Evolutionary conservation across 169 alveolate genomes (phyloP), one percentile per base, ranked within the genome.

Genomic region (Toxoplasma gondii): DNA sequence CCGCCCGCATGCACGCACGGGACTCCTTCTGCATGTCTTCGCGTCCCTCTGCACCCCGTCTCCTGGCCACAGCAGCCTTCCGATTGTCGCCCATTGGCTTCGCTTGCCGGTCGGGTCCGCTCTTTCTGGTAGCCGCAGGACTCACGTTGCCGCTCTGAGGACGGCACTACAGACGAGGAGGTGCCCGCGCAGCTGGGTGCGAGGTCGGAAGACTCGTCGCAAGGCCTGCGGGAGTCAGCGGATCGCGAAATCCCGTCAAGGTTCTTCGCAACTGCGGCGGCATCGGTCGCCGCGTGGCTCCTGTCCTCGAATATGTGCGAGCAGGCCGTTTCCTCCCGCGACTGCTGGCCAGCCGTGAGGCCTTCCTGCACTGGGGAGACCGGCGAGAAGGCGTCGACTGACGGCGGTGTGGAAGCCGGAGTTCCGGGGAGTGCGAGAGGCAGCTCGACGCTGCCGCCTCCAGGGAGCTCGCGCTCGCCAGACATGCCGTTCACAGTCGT

Each of bases 401-500:
- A 49, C 22, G 58, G 58, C 58, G 58, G 58, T 12, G 58, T 49
- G 64, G 64, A 27, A 22, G 64, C 74, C 64, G 67, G 36, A 38
- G 41, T 1, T 7, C 90, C 4, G n/a, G 41, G 90, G 41, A 31
- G 10, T 1, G 64, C 90, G 67, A 82, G 67, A 27, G 39, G 31
- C 67, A 22, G 53, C 67, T 29, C 41, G 38, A 43, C 90, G 44
- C 67, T 22, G 4, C 74, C 74, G 74, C n/a, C 74, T 64, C 31
- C 74, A 1, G 24, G 74, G n/a, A 64, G 1, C 34, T 64, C 74
- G 9, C 74, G 9, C n/a, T 64, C 74, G 31, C 74, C 90, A 27
- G 69, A 38, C 69, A 43, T 49, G 69, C 67, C 93, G 74, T 67
- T 67, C 41, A 81, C 93, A 41, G 93, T 69, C 1, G 93, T 90